A percentile compares a stretch with the other conserved stretches of the same genome.
Evolutionary conservation across 352 stramenopile species (phyloP).

Genomic region (Phytophthora fragariae): DNA sequence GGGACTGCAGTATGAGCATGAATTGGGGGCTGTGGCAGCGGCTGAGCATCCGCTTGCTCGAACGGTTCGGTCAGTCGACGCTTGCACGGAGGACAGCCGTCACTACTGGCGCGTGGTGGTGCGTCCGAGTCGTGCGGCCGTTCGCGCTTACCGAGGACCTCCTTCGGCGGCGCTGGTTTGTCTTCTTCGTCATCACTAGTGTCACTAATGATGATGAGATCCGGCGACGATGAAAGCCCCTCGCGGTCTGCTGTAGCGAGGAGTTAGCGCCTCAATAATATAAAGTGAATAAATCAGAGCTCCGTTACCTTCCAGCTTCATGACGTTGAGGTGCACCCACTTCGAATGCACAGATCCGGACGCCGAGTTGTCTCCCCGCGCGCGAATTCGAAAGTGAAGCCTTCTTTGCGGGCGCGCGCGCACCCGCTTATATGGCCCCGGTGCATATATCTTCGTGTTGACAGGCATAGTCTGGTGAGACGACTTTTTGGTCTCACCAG

Average conservation of each 20-base stretch:
- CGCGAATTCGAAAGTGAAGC: not conserved
- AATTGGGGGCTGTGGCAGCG: no score
- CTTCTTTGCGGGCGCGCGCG: no score
- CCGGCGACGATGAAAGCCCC: not conserved
- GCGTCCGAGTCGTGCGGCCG: not conserved
- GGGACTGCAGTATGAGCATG: no score
- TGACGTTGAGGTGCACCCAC: not conserved
- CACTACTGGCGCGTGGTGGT: no score
- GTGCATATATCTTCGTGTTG: not conserved
- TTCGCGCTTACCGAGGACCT: not conserved
- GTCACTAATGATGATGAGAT: not conserved
- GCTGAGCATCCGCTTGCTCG: no score
- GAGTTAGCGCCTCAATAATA: not conserved
- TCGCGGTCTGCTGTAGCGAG: not conserved
- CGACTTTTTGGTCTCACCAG: not conserved
- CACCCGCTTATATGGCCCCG: not conserved
- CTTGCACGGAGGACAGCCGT: not conserved
- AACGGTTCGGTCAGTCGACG: not conserved
- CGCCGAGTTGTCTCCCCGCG: no score
- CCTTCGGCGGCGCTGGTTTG: not conserved
- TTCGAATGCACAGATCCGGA: not conserved
- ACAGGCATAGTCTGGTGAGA: not conserved
- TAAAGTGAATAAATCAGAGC: not conserved
- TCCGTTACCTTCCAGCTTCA: no score
- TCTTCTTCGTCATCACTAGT: not conserved